Evolutionary conservation across 2,329 filamentous ascomycete genomes (phyloP).

Genomic region (Trichoderma polysporum): DNA sequence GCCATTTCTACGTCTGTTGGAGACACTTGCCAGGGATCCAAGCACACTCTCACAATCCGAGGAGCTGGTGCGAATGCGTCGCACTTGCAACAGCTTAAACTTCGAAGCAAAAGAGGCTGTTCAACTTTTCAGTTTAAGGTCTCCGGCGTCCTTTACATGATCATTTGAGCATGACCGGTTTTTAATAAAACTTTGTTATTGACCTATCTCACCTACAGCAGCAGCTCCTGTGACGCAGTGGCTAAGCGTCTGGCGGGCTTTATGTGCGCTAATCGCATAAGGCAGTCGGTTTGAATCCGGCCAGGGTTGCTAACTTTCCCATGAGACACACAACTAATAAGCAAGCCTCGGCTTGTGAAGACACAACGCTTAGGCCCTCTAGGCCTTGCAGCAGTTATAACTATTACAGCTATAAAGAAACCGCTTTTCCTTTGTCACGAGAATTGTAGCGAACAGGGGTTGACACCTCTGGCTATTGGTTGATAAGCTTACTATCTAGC

Average conservation of each 20-base stretch:
- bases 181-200: not conserved
- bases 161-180: not conserved
- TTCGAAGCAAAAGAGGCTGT: slow-evolving; percentile 3
- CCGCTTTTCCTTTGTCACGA: not conserved
- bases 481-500: not conserved
- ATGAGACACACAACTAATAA: not conserved
- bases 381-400: not conserved
- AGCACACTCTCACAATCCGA: not conserved
- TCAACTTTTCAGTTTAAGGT: not conserved
- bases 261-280: not conserved
- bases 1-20: slow-evolving; percentile 3
- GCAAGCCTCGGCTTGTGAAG: not conserved
- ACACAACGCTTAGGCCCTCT: not conserved
- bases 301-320: not conserved
- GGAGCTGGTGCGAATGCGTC: not conserved
- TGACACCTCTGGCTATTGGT: not conserved
- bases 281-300: not conserved
- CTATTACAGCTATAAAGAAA: not conserved
- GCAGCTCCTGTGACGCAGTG: not conserved
- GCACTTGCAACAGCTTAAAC: not conserved
- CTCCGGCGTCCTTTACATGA: not conserved
- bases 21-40: slow-evolving; percentile 2
- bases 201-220: not conserved
- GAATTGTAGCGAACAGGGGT: not conserved
- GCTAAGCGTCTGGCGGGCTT: not conserved